These are phyloP conservation scores for Lentinula detonsa DNA, from an alignment of 768 basidiomycete genomes.

Conservation along the genomic window DNA sequence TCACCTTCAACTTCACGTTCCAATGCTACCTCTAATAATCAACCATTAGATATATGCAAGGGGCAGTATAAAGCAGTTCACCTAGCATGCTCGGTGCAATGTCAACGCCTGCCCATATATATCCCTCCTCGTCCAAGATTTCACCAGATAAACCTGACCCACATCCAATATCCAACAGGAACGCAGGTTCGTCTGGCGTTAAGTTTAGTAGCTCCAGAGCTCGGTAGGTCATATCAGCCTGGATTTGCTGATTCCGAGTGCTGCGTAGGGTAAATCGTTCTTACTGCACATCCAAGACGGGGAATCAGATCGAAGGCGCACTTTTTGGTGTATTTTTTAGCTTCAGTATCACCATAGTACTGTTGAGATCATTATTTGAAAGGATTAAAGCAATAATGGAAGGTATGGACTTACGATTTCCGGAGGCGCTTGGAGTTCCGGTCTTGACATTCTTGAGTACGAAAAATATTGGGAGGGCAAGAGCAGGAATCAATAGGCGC, in stretches of 20 bases:
- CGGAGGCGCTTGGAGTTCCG: slow-evolving; percentile 84
- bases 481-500: not conserved
- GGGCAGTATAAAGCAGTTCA: slow-evolving; percentile 27
- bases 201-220: slow-evolving; percentile 88
- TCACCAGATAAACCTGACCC: slow-evolving; percentile 96
- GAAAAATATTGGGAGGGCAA: not conserved
- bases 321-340: slow-evolving; percentile 97
- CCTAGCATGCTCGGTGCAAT: slow-evolving; percentile 97
- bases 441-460: slow-evolving; percentile 60
- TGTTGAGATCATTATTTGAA: slow-evolving; percentile 21
- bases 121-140: slow-evolving; percentile 91
- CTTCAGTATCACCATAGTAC: slow-evolving; percentile 97
- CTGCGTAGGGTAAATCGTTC: slow-evolving; percentile 29
- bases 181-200: slow-evolving; percentile 72
- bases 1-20: slow-evolving; percentile 96
- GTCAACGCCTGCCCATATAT: slow-evolving; percentile 91
- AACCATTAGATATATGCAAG: not conserved
- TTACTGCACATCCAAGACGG: slow-evolving; percentile 13
- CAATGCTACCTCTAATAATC: slow-evolving; percentile 77
- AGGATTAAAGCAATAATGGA: not conserved
- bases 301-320: slow-evolving; percentile 24
- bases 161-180: slow-evolving; percentile 93
- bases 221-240: slow-evolving; percentile 95
- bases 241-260: slow-evolving; percentile 93
- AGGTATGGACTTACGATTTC: slow-evolving; percentile 65